phyloP scores from a whole-genome alignment of 768 basidiomycete species.

The Guyanaporus albipodus region DNA sequence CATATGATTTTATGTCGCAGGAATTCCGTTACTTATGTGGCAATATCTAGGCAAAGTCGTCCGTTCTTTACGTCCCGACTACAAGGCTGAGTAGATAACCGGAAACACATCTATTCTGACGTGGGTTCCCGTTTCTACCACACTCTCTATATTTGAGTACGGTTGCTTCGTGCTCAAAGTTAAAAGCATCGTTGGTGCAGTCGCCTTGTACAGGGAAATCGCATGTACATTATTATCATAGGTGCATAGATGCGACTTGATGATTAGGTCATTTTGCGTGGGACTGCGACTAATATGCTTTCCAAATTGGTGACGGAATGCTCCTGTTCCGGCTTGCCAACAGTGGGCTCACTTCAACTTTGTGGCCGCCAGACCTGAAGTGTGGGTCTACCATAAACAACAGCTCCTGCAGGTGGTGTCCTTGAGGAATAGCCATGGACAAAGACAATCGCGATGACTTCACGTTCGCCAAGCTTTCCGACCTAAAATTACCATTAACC shows the following conservation, averaged over 20 bases:
- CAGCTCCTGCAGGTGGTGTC: background rate
- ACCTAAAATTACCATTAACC: conserved; percentile 83
- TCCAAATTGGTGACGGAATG: conserved; percentile 2
- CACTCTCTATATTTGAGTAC: conserved; percentile 6
- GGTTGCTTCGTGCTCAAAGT: conserved; percentile 11
- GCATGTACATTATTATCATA: conserved; percentile 16
- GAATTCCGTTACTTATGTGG: conserved; percentile 5
- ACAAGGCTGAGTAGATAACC: conserved; percentile 55
- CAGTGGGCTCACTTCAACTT: too few species aligned
- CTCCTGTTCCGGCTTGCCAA: too few species aligned
- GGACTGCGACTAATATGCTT: background rate
- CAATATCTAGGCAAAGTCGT: conserved; percentile 70
- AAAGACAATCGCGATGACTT: conserved; percentile 80
- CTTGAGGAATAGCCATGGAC: conserved; percentile 38
- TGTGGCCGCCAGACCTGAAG: background rate
- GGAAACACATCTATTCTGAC: conserved; percentile 5
- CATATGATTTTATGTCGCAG: background rate
- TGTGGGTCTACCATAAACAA: background rate
- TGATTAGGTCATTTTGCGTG: too few species aligned
- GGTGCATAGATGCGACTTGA: too few species aligned
- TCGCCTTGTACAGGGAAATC: conserved; percentile 6
- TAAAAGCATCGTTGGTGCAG: conserved; percentile 30
- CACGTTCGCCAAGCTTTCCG: conserved; percentile 87
- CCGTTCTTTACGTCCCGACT: conserved; percentile 81
- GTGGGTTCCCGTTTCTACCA: conserved; percentile 3